These are phyloP conservation scores for Mycena pura DNA, from an alignment of 768 basidiomycete species.

Conservation along the genomic window DNA sequence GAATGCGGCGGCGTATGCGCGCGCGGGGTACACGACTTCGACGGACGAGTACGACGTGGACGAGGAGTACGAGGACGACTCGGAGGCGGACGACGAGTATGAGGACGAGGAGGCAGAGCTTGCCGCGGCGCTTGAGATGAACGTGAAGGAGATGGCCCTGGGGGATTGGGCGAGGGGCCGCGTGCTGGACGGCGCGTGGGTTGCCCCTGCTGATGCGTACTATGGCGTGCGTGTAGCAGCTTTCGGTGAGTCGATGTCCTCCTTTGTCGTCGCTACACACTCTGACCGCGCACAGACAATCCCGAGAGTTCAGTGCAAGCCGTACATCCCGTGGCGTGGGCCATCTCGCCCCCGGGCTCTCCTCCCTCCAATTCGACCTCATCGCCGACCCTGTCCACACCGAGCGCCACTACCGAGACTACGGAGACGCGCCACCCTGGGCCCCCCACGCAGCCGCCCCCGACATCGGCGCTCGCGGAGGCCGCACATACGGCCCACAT, in stretches of 20 bases:
- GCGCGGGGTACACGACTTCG: slow-evolving; percentile 14
- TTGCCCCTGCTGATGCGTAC: slow-evolving; percentile 76
- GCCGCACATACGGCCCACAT: slow-evolving; percentile 64
- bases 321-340: slow-evolving; percentile 72
- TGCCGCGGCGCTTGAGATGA: slow-evolving; percentile 49
- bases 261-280: slow-evolving; percentile 36
- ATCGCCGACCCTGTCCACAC: slow-evolving; percentile 22
- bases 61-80: slow-evolving; percentile 54
- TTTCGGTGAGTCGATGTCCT: slow-evolving; percentile 22
- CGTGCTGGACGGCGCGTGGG: slow-evolving; percentile 79
- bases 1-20: slow-evolving; percentile 4
- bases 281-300: slow-evolving; percentile 26
- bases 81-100: slow-evolving; percentile 47
- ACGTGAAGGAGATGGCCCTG: slow-evolving; percentile 61
- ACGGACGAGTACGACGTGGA: slow-evolving; percentile 26
- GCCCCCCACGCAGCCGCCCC: slow-evolving; percentile 59
- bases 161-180: slow-evolving; percentile 75
- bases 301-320: slow-evolving; percentile 35
- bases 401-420: no score
- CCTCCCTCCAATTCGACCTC: slow-evolving; percentile 24
- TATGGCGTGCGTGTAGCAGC: slow-evolving; percentile 51
- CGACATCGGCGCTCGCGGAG: slow-evolving; percentile 47
- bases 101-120: slow-evolving; percentile 50
- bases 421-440: slow-evolving; percentile 49
- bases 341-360: slow-evolving; percentile 38